Conservation (phyloP, 768 basidiomycete genomes). For the Lepiota venenata region DNA sequence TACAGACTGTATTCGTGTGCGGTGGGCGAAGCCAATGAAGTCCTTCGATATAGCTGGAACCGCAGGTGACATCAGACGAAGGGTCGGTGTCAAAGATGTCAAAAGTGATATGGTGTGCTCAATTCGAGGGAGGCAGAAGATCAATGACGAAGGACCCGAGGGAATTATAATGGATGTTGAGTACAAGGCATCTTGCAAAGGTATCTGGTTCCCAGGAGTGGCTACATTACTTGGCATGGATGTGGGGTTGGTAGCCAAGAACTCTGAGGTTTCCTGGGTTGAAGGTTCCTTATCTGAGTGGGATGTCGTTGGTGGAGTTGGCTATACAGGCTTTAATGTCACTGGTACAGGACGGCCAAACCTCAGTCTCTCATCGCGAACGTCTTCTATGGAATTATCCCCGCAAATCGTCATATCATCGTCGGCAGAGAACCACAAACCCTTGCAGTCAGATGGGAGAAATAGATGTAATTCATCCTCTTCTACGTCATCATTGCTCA, state of each 20-base stretch:
- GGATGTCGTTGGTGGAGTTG: constrained; percentile 59
- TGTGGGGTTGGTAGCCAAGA: constrained; percentile 63
- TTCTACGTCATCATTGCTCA: constrained; percentile 64
- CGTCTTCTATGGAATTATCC: constrained; percentile 46
- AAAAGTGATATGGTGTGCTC: constrained; percentile 64
- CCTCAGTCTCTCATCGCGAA: constrained; percentile 32
- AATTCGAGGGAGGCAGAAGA: constrained; percentile 48
- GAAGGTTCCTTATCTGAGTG: constrained; percentile 48
- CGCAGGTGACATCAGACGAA: constrained; percentile 50
- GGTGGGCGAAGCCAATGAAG: constrained; percentile 71
- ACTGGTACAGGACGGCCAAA: constrained; percentile 34
- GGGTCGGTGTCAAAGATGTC: constrained; percentile 67
- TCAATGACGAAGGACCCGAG: constrained; percentile 33
- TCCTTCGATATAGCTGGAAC: constrained; percentile 39
- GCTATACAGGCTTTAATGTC: constrained; percentile 71
- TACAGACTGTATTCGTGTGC: constrained; percentile 68
- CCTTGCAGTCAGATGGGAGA: constrained; percentile 14
- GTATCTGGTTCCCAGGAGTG: constrained; percentile 80
- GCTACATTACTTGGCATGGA: constrained; percentile 81
- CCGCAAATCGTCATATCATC: constrained; percentile 19
- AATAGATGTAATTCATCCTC: constrained; percentile 39
- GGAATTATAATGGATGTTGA: constrained; percentile 65
- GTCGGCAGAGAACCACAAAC: constrained; percentile 14
- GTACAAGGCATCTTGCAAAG: constrained; percentile 71
- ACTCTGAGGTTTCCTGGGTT: constrained; percentile 68